Conservation (phyloP, 345 rosid genomes). For the Populus nigra region DNA sequence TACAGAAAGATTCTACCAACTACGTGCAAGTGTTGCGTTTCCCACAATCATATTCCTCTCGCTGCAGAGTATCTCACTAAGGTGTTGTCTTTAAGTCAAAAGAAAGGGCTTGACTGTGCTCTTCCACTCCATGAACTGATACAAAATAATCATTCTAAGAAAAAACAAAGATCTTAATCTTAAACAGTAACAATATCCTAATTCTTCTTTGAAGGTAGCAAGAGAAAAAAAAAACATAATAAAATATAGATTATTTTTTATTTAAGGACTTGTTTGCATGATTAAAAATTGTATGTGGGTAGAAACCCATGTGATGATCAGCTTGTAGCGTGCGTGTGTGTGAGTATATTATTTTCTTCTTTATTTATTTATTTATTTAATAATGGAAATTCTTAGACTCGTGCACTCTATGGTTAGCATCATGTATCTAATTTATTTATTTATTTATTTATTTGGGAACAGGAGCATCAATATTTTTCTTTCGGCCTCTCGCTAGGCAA, state of each 20-base stretch:
- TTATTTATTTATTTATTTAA: neutral
- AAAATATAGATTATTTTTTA: too few relatives aligned
- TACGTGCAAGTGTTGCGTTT: neutral
- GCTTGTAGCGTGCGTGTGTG: neutral
- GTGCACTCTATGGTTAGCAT: neutral
- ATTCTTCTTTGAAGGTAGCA: too few relatives aligned
- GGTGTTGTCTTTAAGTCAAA: conserved; percentile 1
- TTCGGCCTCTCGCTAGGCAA: neutral
- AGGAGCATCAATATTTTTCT: neutral
- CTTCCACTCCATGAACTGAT: neutral
- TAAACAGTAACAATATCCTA: too few relatives aligned
- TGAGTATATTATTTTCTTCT: too few relatives aligned
- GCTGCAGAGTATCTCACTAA: conserved; percentile 20
- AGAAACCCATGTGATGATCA: too few relatives aligned
- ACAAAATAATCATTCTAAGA: too few relatives aligned
- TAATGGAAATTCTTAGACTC: neutral
- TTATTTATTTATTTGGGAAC: too few relatives aligned
- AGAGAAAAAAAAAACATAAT: too few relatives aligned
- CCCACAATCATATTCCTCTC: neutral
- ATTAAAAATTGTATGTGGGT: too few relatives aligned
- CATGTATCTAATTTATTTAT: too few relatives aligned
- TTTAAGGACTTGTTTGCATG: too few relatives aligned
- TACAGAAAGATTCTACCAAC: conserved; percentile 30
- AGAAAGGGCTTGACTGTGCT: neutral
- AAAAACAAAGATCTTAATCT: too few relatives aligned